Conservation (phyloP, 2,329 filamentous ascomycete species). For the Phialophora chinensis region DNA sequence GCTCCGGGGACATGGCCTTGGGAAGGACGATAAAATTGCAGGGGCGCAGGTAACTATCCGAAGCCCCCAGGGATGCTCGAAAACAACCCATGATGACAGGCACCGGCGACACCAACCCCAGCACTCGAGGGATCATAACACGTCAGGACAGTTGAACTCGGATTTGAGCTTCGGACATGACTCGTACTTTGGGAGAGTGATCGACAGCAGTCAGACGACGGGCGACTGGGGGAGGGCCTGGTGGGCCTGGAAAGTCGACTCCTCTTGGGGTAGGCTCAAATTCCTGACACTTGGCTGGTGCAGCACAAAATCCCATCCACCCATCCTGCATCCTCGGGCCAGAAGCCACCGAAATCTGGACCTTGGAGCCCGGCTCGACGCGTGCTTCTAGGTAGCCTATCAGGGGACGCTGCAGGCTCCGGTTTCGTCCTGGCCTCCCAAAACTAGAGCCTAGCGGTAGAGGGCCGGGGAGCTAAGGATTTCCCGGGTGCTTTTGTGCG, state of each 20-base stretch:
- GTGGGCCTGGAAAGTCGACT: background rate
- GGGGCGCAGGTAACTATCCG: constrained; percentile 12
- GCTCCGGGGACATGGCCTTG: constrained; percentile 33
- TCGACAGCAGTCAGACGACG: constrained; percentile 14
- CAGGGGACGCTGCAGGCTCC: background rate
- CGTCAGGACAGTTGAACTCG: background rate
- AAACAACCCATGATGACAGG: constrained; percentile 13
- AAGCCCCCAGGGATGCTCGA: constrained; percentile 4
- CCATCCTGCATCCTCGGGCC: constrained; percentile 10
- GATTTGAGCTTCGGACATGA: constrained; percentile 10
- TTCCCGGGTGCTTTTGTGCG: constrained; percentile 14
- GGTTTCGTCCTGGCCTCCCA: background rate
- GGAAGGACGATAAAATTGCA: constrained; percentile 28
- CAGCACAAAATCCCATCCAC: constrained; percentile 13
- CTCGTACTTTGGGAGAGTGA: constrained; percentile 14
- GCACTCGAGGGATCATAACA: background rate
- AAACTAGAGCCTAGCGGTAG: background rate
- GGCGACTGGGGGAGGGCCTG: constrained; percentile 4
- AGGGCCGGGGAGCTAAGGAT: background rate
- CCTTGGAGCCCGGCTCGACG: constrained; percentile 2
- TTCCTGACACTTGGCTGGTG: background rate
- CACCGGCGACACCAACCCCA: constrained; percentile 1
- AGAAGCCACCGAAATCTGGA: constrained; percentile 13
- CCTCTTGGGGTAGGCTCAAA: background rate
- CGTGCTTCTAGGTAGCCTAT: constrained; percentile 1